A percentile compares a stretch with the other conserved stretches of the same genome.
phyloP scores from a whole-genome alignment of 371 early-diverging fungal genomes.

The Mucor piriformis region DNA sequence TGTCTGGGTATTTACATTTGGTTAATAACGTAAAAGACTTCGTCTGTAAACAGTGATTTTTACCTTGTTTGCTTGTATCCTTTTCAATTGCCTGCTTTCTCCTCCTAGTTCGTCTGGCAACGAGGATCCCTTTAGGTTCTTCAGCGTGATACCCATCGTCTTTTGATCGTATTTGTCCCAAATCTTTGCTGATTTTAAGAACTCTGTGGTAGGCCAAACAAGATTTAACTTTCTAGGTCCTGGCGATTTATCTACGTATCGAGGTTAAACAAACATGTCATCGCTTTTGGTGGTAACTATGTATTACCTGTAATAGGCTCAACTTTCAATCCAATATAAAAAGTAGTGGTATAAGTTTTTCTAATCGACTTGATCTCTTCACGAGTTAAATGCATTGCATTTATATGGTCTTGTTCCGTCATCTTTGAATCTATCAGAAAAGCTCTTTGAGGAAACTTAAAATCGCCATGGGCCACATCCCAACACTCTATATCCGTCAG shows the following conservation, averaged over 20 bases:
- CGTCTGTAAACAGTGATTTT: background rate
- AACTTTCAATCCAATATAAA: slow-evolving; percentile 79
- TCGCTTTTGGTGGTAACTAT: too few relatives aligned
- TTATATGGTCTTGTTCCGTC: slow-evolving; percentile 29
- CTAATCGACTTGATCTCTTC: slow-evolving; percentile 33
- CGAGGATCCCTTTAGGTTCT: slow-evolving; percentile 24
- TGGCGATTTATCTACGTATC: slow-evolving; percentile 35
- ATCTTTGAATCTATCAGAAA: slow-evolving; percentile 29
- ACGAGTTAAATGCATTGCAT: slow-evolving; percentile 30
- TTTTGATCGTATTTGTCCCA: slow-evolving; percentile 77
- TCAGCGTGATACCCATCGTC: slow-evolving; percentile 65
- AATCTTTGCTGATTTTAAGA: slow-evolving; percentile 68
- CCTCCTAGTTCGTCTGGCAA: background rate
- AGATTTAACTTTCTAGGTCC: slow-evolving; percentile 69
- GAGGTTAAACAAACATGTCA: too few relatives aligned
- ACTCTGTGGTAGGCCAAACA: slow-evolving; percentile 77
- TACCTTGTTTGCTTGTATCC: background rate
- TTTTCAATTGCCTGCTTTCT: background rate
- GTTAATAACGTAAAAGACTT: too few relatives aligned
- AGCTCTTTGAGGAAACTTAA: slow-evolving; percentile 29
- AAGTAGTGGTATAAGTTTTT: slow-evolving; percentile 72
- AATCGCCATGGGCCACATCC: slow-evolving; percentile 66
- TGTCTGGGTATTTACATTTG: too few relatives aligned
- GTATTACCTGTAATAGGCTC: slow-evolving; percentile 18
- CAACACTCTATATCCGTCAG: slow-evolving; percentile 61